phyloP scores from a whole-genome alignment of 805 yeast genomes.

The Ascoidea asiatica region DNA sequence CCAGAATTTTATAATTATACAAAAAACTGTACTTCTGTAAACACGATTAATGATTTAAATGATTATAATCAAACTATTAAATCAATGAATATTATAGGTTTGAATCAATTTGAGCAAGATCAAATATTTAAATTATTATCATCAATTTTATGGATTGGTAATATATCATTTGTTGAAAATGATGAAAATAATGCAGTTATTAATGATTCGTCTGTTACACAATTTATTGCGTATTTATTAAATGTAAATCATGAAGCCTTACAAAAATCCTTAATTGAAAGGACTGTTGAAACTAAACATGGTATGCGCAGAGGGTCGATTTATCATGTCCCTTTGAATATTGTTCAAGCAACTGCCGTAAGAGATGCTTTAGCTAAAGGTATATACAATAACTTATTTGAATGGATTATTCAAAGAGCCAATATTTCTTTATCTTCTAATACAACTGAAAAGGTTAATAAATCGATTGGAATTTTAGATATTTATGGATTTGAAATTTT shows the following conservation, averaged over 20 bases:
- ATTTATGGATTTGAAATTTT: slow-evolving; percentile 95
- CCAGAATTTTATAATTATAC: slow-evolving; percentile 93
- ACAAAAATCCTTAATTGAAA: slow-evolving; percentile 55
- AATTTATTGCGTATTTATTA: slow-evolving; percentile 82
- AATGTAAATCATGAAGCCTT: slow-evolving; percentile 63
- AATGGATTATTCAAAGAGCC: slow-evolving; percentile 92
- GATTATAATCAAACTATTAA: slow-evolving; percentile 72
- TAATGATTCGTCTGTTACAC: slow-evolving; percentile 81
- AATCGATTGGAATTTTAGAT: slow-evolving; percentile 87
- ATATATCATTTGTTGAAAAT: slow-evolving; percentile 72
- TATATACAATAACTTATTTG: slow-evolving; percentile 81
- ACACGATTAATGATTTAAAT: slow-evolving; percentile 67
- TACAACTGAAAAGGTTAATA: slow-evolving; percentile 31
- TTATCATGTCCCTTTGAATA: slow-evolving; percentile 86
- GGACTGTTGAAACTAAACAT: slow-evolving; percentile 82
- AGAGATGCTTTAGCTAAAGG: slow-evolving; percentile 94
- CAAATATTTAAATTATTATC: slow-evolving; percentile 77
- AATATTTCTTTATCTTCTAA: slow-evolving; percentile 60
- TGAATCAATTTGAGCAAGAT: slow-evolving; percentile 75
- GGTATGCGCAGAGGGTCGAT: slow-evolving; percentile 86
- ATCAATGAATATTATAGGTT: slow-evolving; percentile 85
- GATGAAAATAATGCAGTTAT: slow-evolving; percentile 77
- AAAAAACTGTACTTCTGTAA: slow-evolving; percentile 73
- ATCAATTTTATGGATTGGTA: slow-evolving; percentile 88
- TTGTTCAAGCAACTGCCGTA: slow-evolving; percentile 88